Evolutionary conservation across 108 stramenopile genomes (phyloP).

Genomic region (Cyclostephanos invisitatus): DNA sequence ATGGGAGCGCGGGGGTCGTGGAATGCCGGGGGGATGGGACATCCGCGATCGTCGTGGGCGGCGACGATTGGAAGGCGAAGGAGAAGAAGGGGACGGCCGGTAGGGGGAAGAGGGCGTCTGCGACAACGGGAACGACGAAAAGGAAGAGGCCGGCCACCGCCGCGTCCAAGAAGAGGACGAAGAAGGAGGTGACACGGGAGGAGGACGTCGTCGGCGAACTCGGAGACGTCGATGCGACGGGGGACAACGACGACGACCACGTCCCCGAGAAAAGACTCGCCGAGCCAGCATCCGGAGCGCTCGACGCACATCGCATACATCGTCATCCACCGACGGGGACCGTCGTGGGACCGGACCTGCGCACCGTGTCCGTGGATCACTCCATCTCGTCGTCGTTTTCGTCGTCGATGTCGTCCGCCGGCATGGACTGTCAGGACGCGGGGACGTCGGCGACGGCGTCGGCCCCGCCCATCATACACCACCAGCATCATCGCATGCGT

Average conservation of each 20-base stretch:
- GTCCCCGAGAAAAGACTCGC: neutral
- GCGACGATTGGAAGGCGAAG: neutral
- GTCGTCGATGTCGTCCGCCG: no score
- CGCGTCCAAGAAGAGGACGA: neutral
- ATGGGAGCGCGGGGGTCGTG: neutral
- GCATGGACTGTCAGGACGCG: neutral
- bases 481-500: neutral
- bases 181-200: neutral
- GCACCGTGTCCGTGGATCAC: conserved; percentile 7
- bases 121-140: neutral
- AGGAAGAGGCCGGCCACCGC: neutral
- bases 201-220: neutral
- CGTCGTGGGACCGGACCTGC: neutral
- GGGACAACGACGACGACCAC: neutral
- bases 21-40: neutral
- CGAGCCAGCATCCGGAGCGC: neutral
- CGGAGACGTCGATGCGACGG: neutral
- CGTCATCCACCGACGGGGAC: neutral
- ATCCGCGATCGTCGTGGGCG: neutral
- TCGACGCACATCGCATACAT: neutral
- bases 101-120: neutral
- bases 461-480: neutral
- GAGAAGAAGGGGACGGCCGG: neutral
- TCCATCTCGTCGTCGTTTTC: neutral
- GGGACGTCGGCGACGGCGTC: no score